These are phyloP conservation scores for Pseudofabraea citricarpa DNA, from an alignment of 2,329 filamentous ascomycete genomes.

Conservation along the genomic window DNA sequence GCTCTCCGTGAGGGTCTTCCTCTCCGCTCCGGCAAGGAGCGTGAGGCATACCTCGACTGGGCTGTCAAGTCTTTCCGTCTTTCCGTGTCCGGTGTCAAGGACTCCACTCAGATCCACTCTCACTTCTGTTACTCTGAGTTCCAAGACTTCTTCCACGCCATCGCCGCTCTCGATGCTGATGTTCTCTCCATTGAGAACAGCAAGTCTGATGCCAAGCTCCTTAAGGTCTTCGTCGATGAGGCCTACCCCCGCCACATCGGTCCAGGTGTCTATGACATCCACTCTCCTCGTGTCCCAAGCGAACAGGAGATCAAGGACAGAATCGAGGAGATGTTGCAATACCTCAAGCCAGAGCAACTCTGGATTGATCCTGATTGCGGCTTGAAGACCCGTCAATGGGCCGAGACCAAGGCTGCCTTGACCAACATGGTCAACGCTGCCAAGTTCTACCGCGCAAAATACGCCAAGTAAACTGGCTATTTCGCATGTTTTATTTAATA, in stretches of 20 bases:
- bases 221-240: constrained; percentile 97
- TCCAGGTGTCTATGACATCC: constrained; percentile 99
- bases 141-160: constrained; percentile 99
- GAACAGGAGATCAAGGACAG: constrained; percentile 98
- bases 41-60: constrained; percentile 95
- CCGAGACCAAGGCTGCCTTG: constrained; percentile 95
- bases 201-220: constrained; percentile 99
- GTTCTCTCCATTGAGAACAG: constrained; percentile 99
- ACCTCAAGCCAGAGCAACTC: constrained; percentile 96
- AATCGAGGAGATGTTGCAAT: constrained; percentile 95
- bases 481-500: constrained; percentile 9
- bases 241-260: constrained; percentile 97
- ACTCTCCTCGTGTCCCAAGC: constrained; percentile 94
- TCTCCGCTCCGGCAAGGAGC: constrained; percentile 88
- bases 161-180: constrained; percentile 94
- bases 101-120: constrained; percentile 98
- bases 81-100: constrained; percentile 84
- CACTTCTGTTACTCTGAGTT: constrained; percentile 99
- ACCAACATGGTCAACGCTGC: constrained; percentile 97
- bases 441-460: constrained; percentile 92
- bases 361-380: constrained; percentile 99
- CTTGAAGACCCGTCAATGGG: constrained; percentile 98
- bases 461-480: constrained; percentile 39
- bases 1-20: constrained; percentile 99
- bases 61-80: constrained; percentile 98